Conservation (phyloP, 2,329 filamentous ascomycete genomes). For the Dactylellina leptospora region DNA sequence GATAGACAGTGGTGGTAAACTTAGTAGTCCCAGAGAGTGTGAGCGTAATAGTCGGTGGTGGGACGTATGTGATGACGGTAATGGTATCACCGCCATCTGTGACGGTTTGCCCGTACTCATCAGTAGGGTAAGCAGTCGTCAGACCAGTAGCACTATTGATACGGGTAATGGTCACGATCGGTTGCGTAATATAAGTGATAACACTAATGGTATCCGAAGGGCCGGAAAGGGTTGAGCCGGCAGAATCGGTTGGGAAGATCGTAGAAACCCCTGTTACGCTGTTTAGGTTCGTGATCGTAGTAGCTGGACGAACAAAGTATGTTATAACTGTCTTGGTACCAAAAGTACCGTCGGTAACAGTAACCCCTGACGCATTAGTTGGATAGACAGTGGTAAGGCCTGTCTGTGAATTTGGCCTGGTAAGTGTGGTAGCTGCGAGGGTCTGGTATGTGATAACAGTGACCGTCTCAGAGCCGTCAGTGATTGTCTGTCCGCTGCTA, state of each 20-base stretch:
- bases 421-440: neutral
- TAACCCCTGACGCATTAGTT: neutral
- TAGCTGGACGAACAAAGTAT: neutral
- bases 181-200: neutral
- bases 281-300: neutral
- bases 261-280: neutral
- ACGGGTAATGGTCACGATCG: neutral
- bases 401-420: neutral
- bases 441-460: neutral
- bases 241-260: neutral
- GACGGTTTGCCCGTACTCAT: neutral
- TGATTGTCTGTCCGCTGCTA: no score
- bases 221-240: slow-evolving; percentile 1
- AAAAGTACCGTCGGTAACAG: neutral
- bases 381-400: neutral
- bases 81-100: no score
- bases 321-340: neutral
- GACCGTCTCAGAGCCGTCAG: neutral
- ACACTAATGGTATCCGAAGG: neutral
- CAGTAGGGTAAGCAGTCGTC: neutral
- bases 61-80: neutral
- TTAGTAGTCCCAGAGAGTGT: neutral
- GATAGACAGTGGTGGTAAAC: neutral
- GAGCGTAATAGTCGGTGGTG: neutral
- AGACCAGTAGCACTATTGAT: neutral